phyloP scores from a whole-genome alignment of 306 rosid genomes.

The Pterocarpus santalinus region DNA sequence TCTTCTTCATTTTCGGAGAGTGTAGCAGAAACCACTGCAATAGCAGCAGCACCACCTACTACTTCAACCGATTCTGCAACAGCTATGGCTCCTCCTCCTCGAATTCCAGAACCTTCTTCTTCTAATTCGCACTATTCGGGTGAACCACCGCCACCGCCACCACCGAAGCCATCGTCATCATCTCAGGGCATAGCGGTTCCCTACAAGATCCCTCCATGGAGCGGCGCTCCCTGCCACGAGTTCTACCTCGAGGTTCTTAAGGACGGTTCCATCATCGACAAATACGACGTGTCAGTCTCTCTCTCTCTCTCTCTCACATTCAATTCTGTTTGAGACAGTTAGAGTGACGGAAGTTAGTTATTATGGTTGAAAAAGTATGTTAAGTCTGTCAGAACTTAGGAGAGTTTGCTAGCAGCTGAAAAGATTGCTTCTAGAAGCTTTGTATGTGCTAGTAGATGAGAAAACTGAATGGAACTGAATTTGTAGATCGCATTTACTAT shows the following conservation, averaged over 20 bases:
- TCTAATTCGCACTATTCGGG: conserved; percentile 23
- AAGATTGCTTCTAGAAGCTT: background rate
- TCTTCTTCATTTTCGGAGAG: conserved; percentile 39
- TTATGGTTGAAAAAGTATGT: background rate
- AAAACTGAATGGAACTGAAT: background rate
- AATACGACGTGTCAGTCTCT: conserved; percentile 57
- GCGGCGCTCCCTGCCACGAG: conserved; percentile 74
- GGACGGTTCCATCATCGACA: conserved; percentile 79
- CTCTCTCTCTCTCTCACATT: background rate
- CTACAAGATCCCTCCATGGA: conserved; percentile 87
- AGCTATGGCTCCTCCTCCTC: conserved; percentile 56
- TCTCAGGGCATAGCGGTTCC: conserved; percentile 61
- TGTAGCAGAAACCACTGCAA: background rate
- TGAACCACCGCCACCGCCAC: conserved; percentile 19
- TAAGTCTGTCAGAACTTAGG: background rate
- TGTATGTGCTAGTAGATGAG: background rate
- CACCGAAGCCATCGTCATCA: background rate
- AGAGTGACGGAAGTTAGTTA: background rate
- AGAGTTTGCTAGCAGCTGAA: background rate
- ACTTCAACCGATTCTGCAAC: conserved; percentile 22
- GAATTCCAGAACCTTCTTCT: conserved; percentile 33
- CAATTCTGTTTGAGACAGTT: background rate
- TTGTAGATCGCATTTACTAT: background rate
- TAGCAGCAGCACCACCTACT: background rate
- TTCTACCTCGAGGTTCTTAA: conserved; percentile 88